Evolutionary conservation across 2,329 filamentous ascomycete species (phyloP), one percentile per base, ranked within the genome.

Genomic region (Iodosphaeria phyllophila): DNA sequence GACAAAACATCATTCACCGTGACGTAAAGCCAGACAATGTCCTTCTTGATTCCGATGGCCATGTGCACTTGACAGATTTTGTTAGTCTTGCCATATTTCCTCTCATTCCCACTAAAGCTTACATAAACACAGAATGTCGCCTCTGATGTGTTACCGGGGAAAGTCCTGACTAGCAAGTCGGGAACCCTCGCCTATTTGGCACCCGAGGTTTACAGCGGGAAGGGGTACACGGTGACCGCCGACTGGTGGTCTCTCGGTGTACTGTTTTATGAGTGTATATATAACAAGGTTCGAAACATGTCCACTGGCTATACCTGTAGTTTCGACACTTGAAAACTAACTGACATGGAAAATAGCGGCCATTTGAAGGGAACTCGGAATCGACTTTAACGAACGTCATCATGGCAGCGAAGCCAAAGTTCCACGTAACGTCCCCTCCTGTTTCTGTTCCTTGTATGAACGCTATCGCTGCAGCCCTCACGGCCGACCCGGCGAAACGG

Each of bases 241-340:
- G 89, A 98, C 47, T 98, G 89, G 89, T 98, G 89, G 89, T 95
- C 89, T 5, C 54, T 98, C 13, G 89, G 89, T 24, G 89, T 98
- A 22, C 65, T 92, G n/a, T 95, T 95, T 49, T 98, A 93, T 50
- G 89, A 98, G 50, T 95, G 89, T 62, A 93, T 98, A 35, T 98
- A 95, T 56, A 92, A 91, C 56, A 95, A 91, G 74, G 82, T 83
- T 52, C 26, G 60, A 44, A 26, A 22, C 14, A 13, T 18, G 13
- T 17, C 14, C 21, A 11, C n/a, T n/a, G n/a, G n/a, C n/a, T 20
- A 10, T 12, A 20, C 12, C 16, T 16, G 15, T 17, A 13, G 8
- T 22, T 7, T 15, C 15, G 14, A 13, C 13, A 11, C 13, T 12
- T 6, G 6, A 11, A 18, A 14, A 26, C 24, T 9, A 26, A 15